Evolutionary conservation across 1,139 yeast species (phyloP), one percentile per base, ranked within the genome.

Genomic region (Sugiyamaella castrensis): DNA sequence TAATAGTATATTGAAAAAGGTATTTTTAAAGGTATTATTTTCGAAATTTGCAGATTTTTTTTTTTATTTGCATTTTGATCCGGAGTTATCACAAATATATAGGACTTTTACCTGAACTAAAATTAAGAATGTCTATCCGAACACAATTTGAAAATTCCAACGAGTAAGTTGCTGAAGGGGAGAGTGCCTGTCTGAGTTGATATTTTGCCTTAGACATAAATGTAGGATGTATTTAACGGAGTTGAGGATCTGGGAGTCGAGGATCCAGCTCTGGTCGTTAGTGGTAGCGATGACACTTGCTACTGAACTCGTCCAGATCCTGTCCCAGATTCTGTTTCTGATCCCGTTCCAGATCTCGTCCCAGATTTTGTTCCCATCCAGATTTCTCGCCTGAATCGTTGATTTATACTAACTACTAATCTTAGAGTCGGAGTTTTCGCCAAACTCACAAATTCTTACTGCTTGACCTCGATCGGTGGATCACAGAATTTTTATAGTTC

Each of bases 401-500:
- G 16, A 35, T 16, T 30, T 9, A 29, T 12, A 35, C 40, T 36
- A 43, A 28, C 46, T 19, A 47, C n/a, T n/a, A 44, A 50, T 40
- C 40, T 15, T 42, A 66, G 70, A 51, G 92, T 94, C 57, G 99
- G 99, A 67, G 99, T 94, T 52, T 94, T 94, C 67, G 79, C 98
- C 71, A 92, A 89, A 70, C 79, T 94, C 62, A 94, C 99, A 65
- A 94, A 94, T 79, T 84, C 96, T 39, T 94, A 92, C 77, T 86
- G 95, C 67, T 77, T 94, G 62, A 97, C 92, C 51, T 95, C 98
- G 12, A 91, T 94, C 50, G 98, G 98, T 55, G 98, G 98, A 32
- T 88, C 97, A 40, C 98, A 94, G 72, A 94, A 94, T 75, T 94
- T 94, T 65, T 94, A 92, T 74, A 82, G 97, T 56, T 95, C 97